phyloP scores from a whole-genome alignment of 2,329 filamentous ascomycete species.

The Talaromyces piceae region DNA sequence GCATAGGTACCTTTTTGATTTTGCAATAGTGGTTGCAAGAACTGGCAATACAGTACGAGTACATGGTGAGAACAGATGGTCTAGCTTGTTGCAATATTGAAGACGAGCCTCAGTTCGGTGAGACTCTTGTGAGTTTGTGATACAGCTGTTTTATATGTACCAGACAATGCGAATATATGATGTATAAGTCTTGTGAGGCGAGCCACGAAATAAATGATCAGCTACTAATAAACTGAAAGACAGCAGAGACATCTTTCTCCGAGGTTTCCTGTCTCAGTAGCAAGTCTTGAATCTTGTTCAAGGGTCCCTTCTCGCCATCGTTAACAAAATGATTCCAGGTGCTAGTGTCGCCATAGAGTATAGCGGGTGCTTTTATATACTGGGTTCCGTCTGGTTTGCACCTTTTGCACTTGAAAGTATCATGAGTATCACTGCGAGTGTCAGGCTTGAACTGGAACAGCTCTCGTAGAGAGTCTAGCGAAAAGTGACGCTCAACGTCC shows the following conservation, averaged over 20 bases:
- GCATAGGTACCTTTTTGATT: no score
- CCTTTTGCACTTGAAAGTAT: conserved; percentile 97
- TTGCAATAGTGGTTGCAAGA: no score
- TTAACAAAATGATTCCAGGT: conserved; percentile 99
- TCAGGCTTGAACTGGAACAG: conserved; percentile 84
- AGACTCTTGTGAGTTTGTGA: no score
- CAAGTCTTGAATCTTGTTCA: conserved; percentile 83
- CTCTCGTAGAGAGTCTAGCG: conserved; percentile 79
- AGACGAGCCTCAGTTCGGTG: no score
- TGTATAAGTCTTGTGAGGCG: background rate
- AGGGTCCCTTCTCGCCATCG: conserved; percentile 54
- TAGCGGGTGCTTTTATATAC: conserved; percentile 80
- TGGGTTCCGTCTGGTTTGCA: conserved; percentile 85
- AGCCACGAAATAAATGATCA: conserved; percentile 24
- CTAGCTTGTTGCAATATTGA: no score
- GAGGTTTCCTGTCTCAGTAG: conserved; percentile 76
- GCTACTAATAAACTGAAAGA: conserved; percentile 98
- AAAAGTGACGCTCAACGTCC: conserved; percentile 96
- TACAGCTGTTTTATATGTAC: no score
- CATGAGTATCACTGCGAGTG: conserved; percentile 89
- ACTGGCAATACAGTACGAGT: no score
- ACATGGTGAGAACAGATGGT: no score
- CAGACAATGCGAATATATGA: background rate
- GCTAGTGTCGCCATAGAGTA: conserved; percentile 96
- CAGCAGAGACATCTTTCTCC: conserved; percentile 76